phyloP scores from a whole-genome alignment of 2,329 filamentous ascomycete genomes.

The Botryotinia convoluta region DNA sequence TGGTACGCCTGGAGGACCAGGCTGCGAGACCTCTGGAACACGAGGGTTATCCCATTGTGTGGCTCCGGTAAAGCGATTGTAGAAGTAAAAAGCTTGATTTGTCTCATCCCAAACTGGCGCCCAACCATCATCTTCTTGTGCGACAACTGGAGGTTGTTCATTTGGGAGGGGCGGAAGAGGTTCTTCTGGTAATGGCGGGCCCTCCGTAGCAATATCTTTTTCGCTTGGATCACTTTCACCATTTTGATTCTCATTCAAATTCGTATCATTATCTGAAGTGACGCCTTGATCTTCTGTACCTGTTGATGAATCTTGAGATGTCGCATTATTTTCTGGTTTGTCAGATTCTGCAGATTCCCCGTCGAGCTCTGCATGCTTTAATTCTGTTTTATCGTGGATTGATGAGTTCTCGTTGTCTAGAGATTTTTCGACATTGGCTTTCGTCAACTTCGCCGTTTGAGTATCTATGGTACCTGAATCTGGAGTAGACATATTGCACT shows the following conservation, averaged over 20 bases:
- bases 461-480: constrained; percentile 17
- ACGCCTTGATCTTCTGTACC: constrained; percentile 18
- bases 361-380: neutral
- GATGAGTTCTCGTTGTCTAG: neutral
- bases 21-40: constrained; percentile 48
- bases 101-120: constrained; percentile 72
- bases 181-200: constrained; percentile 39
- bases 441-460: neutral
- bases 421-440: neutral
- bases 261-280: constrained; percentile 20
- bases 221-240: constrained; percentile 17
- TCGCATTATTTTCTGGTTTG: neutral
- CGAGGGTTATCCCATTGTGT: constrained; percentile 88
- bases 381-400: constrained; percentile 13
- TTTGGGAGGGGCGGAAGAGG: constrained; percentile 26
- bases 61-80: constrained; percentile 72
- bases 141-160: constrained; percentile 47
- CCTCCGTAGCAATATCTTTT: constrained; percentile 18
- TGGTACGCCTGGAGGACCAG: constrained; percentile 33
- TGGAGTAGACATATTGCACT: constrained; percentile 21
- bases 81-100: constrained; percentile 74
- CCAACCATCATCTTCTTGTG: constrained; percentile 73
- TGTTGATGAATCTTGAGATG: neutral
- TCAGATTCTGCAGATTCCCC: neutral
- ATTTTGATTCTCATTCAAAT: constrained; percentile 25